Conservation (phyloP, 2,329 filamentous ascomycete genomes). For the Alternaria gaisen region DNA sequence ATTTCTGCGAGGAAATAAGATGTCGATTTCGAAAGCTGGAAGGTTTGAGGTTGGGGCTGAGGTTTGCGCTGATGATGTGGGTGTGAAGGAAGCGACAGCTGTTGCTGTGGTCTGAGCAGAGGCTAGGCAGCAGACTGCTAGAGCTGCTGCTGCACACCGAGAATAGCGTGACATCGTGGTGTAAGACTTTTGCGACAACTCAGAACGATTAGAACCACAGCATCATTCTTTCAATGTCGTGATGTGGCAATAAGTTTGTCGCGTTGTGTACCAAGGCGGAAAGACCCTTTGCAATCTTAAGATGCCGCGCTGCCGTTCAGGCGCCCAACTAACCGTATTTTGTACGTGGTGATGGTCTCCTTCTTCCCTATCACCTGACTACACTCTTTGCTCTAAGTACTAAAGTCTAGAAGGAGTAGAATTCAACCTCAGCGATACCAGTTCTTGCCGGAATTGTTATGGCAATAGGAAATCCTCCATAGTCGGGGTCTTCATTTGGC, state of each 20-base stretch:
- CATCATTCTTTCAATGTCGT: background rate
- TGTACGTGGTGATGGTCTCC: background rate
- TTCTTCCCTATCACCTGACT: background rate
- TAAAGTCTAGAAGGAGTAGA: conserved; percentile 12
- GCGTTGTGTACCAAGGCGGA: background rate
- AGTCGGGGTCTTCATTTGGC: conserved; percentile 65
- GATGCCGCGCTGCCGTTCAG: background rate
- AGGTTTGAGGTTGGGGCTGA: background rate
- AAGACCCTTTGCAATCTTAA: background rate
- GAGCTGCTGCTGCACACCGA: background rate
- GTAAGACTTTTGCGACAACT: background rate
- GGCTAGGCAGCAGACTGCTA: background rate
- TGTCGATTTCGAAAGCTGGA: background rate
- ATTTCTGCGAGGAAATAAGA: background rate
- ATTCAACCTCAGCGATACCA: conserved; percentile 29
- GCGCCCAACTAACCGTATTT: background rate
- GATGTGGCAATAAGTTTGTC: background rate
- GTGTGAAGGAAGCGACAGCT: background rate
- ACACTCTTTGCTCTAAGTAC: background rate
- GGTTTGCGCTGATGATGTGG: background rate
- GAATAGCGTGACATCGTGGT: background rate
- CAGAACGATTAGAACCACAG: background rate
- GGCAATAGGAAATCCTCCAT: conserved; percentile 64
- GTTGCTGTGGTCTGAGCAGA: background rate
- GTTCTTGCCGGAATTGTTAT: conserved; percentile 64